Evolutionary conservation across 2,329 filamentous ascomycete genomes (phyloP), one percentile per base, ranked within the genome.

Genomic region (Byssothecium circinans): DNA sequence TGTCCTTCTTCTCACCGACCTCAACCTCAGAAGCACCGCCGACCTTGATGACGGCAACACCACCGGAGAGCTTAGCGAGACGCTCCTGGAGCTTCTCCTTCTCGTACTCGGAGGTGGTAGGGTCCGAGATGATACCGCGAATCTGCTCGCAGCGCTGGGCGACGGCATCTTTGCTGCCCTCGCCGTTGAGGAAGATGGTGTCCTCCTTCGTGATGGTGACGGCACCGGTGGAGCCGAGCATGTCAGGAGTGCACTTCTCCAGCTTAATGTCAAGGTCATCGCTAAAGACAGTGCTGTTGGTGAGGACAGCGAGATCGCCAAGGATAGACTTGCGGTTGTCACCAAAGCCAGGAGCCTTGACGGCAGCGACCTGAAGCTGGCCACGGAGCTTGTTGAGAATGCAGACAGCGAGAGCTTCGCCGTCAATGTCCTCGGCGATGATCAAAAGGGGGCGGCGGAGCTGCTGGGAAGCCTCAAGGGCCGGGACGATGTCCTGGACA

Each of bases 11-110:
- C 85, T 99, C 94, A 62, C 91, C 88, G 48, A 99, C 94, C 82
- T 99, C 94, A 58, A 99, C 92, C 79, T 99, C 94, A 56, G 92
- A 97, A 57, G 91, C 84, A 74, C 94, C 94, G 67, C 94, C 94
- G 56, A 99, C 94, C 84, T 95, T 96, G 83, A 99, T 97, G 77
- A 99, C 94, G 65, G 94, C 94, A 65, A 99, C 94, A 83, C 94
- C 94, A 58, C 94, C 94, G 61, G 94, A 97, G 61, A 99, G 89
- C 86, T 99, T 99, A 64, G 94, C 94, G 53, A 99, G 89, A 79
- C 94, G 94, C 82, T 99, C 94, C 81, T 97, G 94, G 59, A 99
- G 89, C 86, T 99, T 99, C 88, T 99, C 94, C 85, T 96, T 97
- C 85, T 99, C 94, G 79, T 99, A 99, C 71, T 99, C 94, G 40